These are phyloP conservation scores for Berkeleyomyces basicola DNA, from an alignment of 2,329 filamentous ascomycete genomes.

Conservation along the genomic window DNA sequence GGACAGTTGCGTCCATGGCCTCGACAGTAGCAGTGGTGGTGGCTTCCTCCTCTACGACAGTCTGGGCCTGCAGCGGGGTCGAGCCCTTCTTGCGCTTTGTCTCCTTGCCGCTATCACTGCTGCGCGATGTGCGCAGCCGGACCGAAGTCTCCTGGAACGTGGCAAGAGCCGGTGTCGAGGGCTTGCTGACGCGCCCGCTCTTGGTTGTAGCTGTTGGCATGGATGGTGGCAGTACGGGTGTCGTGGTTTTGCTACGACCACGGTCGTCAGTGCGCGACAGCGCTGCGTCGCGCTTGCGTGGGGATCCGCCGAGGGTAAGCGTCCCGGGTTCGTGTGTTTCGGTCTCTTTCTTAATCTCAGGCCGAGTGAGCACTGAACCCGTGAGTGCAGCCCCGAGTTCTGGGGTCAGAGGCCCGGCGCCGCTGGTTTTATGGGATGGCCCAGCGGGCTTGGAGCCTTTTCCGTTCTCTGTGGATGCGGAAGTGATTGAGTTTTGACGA, in stretches of 20 bases:
- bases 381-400: slow-evolving; percentile 21
- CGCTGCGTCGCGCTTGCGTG: slow-evolving; percentile 10
- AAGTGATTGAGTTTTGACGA: slow-evolving; percentile 57
- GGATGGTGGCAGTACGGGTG: slow-evolving; percentile 28
- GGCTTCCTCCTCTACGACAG: slow-evolving; percentile 10
- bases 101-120: slow-evolving; percentile 19
- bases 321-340: slow-evolving; percentile 26
- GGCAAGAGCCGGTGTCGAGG: slow-evolving; percentile 44
- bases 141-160: slow-evolving; percentile 37
- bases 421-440: slow-evolving; percentile 44
- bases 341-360: slow-evolving; percentile 24
- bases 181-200: slow-evolving; percentile 49
- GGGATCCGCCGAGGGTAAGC: slow-evolving; percentile 9
- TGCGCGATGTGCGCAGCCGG: slow-evolving; percentile 37
- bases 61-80: slow-evolving; percentile 4
- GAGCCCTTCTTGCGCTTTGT: slow-evolving; percentile 13
- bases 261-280: slow-evolving; percentile 2
- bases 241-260: slow-evolving; percentile 16
- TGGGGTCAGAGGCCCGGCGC: slow-evolving; percentile 25
- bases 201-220: slow-evolving; percentile 40
- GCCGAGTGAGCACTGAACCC: slow-evolving; percentile 17
- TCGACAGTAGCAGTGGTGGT: slow-evolving; percentile 23
- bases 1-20: neutral
- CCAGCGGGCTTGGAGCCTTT: slow-evolving; percentile 41
- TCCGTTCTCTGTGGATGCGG: slow-evolving; percentile 32